Percentiles rank a stretch among this genome's conserved stretches.
phyloP scores from a whole-genome alignment of 23 red algal species.

The Chondrus crispus region DNA sequence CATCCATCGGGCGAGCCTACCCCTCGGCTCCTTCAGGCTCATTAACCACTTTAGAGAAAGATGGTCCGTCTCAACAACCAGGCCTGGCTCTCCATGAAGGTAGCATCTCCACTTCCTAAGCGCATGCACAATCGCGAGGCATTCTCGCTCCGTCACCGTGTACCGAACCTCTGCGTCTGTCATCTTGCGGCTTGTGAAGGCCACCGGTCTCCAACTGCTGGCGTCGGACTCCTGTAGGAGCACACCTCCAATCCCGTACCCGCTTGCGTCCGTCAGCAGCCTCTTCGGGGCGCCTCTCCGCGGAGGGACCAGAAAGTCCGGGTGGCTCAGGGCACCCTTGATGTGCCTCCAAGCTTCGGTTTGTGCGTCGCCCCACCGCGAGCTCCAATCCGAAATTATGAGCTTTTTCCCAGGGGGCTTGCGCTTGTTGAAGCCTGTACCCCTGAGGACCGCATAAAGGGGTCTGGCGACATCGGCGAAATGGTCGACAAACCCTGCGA shows the following conservation, averaged over 20 bases:
- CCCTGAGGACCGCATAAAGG: neutral
- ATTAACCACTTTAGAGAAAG: neutral
- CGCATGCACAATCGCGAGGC: neutral
- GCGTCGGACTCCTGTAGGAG: neutral
- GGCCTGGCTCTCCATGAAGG: neutral
- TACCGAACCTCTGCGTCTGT: neutral
- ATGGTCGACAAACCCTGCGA: neutral
- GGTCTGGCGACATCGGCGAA: neutral
- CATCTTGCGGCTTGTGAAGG: neutral
- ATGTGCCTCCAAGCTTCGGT: neutral
- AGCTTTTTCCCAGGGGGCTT: neutral
- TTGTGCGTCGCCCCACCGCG: neutral
- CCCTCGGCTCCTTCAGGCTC: neutral
- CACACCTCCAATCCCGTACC: neutral
- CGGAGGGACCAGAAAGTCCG: neutral
- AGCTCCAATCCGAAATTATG: neutral
- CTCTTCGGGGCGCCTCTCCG: neutral
- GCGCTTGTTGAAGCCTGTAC: neutral
- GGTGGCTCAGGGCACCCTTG: neutral
- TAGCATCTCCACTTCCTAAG: neutral
- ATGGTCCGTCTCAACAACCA: conserved; percentile 5
- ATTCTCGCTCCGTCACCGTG: neutral
- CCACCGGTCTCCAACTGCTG: neutral
- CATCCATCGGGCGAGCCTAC: neutral
- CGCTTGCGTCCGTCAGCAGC: neutral